Conservation (phyloP, 352 stramenopile genomes). For the Globisporangium okanoganense region DNA sequence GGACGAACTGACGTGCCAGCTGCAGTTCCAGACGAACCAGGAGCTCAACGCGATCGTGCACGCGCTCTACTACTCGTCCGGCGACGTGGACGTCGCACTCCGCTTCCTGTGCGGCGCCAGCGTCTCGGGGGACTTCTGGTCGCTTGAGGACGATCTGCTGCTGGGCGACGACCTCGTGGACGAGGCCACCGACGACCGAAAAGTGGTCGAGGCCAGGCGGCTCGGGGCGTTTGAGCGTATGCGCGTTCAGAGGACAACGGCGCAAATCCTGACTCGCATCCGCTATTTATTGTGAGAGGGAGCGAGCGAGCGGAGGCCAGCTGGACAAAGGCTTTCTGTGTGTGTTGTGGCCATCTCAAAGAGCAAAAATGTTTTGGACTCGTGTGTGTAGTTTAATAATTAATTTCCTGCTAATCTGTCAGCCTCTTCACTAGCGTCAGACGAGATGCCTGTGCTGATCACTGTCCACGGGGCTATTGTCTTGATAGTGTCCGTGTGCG, state of each 20-base stretch:
- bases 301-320: background rate
- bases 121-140: slow-evolving; percentile 35
- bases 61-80: slow-evolving; percentile 42
- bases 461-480: background rate
- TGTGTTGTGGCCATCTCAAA: background rate
- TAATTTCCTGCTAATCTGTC: background rate
- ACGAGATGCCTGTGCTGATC: slow-evolving; percentile 4
- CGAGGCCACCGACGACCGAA: background rate
- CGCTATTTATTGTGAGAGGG: slow-evolving; percentile 52
- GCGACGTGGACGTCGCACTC: slow-evolving; percentile 23
- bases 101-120: slow-evolving; percentile 32
- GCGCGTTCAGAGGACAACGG: slow-evolving; percentile 25
- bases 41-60: slow-evolving; percentile 23
- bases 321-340: background rate
- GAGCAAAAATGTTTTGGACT: background rate
- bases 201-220: slow-evolving; percentile 23
- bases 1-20: slow-evolving; percentile 24
- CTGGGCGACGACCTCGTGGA: slow-evolving; percentile 29
- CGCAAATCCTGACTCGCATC: slow-evolving; percentile 50
- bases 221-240: slow-evolving; percentile 37
- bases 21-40: slow-evolving; percentile 33
- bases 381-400: background rate
- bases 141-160: slow-evolving; percentile 40
- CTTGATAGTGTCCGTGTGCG: background rate
- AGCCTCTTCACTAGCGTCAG: background rate